phyloP scores from a whole-genome alignment of 768 basidiomycete species.

The Psilocybe azurescens region DNA sequence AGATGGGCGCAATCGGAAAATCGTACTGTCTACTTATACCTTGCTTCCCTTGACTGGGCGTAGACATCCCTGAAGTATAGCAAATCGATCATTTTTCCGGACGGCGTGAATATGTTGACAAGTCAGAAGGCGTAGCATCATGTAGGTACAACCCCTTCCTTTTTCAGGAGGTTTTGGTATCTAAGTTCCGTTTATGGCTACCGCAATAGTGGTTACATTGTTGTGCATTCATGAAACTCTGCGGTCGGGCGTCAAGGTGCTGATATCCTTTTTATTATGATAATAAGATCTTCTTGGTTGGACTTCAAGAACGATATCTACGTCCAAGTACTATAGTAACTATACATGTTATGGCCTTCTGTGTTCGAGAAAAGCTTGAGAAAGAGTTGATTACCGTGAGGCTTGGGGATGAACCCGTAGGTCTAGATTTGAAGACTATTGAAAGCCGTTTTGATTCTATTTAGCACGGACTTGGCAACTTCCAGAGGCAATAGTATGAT shows the following conservation, averaged over 20 bases:
- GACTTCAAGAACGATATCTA: no score
- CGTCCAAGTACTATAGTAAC: no score
- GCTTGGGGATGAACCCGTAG: no score
- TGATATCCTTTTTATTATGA: not conserved
- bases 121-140: not conserved
- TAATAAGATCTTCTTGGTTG: not conserved
- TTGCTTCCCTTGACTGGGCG: not conserved
- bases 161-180: not conserved
- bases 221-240: not conserved
- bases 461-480: no score
- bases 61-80: not conserved
- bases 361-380: no score
- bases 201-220: not conserved
- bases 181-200: not conserved
- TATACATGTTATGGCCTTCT: no score
- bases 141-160: not conserved
- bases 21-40: not conserved
- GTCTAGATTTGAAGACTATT: no score
- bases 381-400: no score
- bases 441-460: no score
- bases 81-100: no score
- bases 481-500: no score
- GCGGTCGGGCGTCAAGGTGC: not conserved
- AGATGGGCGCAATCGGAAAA: not conserved
- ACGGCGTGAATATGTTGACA: no score